Base-by-base conservation (phyloP, 371 early-diverging fungal genomes). In the Mucor saturninus region DNA sequence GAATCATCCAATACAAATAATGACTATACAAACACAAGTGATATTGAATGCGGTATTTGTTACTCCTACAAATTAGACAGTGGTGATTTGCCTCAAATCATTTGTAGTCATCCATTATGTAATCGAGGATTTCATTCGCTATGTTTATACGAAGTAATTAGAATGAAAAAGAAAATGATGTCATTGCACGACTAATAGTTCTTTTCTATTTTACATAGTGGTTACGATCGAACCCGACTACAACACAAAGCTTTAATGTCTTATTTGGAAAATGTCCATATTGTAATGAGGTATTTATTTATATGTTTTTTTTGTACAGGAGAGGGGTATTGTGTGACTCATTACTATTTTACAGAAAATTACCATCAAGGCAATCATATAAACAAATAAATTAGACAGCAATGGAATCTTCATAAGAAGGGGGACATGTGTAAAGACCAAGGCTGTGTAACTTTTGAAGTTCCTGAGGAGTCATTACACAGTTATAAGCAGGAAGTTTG, bases 191-290 rank as follows among this genome's bases (percentile, higher is more conserved):
- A 59, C 29, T 40, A 28, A 29, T 28, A 21, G 21, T 21, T 21
- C 21, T 21, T 21, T 21, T 21, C 21, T 21, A 21, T 48, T 21
- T 13, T 28, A 3, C 15, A 32, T 40, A 79, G 71, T 80, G 80
- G 80, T 40, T 80, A 7, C 66, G 76, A 37, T 70, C 74, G 0
- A 72, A 75, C 32, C 78, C 78, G 37, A 64, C 32, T 1, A 75
- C 78, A 4, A 64, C 66, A 5, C 65, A 70, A 42, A 77, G 74
- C 37, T 77, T 80, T 57, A 73, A 77, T 52, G 56, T 80, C 3
- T 48, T 80, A 32, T 80, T 80, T 64, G 80, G 80, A 7, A 61
- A 68, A 43, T 80, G 80, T 48, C 80, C 80, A 35, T 80, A 80
- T 51, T 80, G 80, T 50, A 72, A 53, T 38, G 74, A 80, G 69